phyloP scores from a whole-genome alignment of 2,329 filamentous ascomycete genomes.

The Ophiognomonia clavigignenti-juglandacearum region DNA sequence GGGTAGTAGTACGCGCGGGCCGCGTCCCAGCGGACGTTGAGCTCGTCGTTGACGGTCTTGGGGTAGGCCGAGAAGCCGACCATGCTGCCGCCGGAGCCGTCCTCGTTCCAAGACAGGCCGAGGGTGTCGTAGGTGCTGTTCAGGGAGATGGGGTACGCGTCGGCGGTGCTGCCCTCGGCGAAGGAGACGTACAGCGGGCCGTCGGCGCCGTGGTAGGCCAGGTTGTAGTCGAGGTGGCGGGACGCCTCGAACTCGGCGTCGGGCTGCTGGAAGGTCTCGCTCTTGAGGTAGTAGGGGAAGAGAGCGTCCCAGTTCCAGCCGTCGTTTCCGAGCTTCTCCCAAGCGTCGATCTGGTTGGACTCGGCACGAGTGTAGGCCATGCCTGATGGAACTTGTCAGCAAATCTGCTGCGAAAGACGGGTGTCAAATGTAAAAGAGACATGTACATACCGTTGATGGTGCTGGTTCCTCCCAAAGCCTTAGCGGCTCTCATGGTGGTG shows the following conservation, averaged over 20 bases:
- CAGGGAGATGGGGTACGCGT: conserved; percentile 24
- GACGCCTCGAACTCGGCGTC: neutral
- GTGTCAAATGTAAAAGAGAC: neutral
- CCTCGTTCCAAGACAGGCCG: conserved; percentile 32
- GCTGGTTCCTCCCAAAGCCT: conserved; percentile 1
- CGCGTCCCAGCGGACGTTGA: conserved; percentile 38
- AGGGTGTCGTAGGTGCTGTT: conserved; percentile 30
- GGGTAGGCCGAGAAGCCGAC: conserved; percentile 38
- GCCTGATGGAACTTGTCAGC: neutral
- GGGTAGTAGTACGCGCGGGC: conserved; percentile 43
- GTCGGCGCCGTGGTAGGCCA: conserved; percentile 21
- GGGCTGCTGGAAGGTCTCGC: conserved; percentile 21
- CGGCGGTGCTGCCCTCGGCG: conserved; percentile 17
- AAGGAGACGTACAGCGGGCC: conserved; percentile 27
- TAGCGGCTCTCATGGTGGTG: conserved; percentile 2
- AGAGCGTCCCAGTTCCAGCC: conserved; percentile 23
- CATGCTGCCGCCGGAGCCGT: conserved; percentile 38
- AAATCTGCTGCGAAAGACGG: neutral
- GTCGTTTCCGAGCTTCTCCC: conserved; percentile 23
- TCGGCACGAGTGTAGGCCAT: conserved; percentile 6
- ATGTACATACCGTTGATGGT: conserved; percentile 2
- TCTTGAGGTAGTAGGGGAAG: conserved; percentile 29
- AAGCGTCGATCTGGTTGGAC: conserved; percentile 20
- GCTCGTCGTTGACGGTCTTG: conserved; percentile 32
- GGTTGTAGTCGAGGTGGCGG: conserved; percentile 16